Evolutionary conservation across 345 rosid genomes (phyloP), one percentile per base, ranked within the genome.

Genomic region (Acer campestre): DNA sequence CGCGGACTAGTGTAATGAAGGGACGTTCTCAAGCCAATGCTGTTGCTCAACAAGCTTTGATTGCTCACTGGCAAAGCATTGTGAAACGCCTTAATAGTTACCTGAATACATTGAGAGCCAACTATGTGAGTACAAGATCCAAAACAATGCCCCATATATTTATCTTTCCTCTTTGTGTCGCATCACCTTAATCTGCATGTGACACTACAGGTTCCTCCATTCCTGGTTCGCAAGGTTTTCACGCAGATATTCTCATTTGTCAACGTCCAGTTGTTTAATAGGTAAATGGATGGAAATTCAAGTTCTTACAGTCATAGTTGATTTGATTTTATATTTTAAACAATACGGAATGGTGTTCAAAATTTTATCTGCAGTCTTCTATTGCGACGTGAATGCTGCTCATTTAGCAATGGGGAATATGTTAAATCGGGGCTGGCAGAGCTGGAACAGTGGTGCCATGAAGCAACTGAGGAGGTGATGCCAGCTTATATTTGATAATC

Each of bases 61-160:
- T 89, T 80, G 95, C 95, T 75, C 98, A 96, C 70, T 96, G 99
- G 99, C 97, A 91, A 84, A 90, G 90, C 84, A 96, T 96, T 65
- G 99, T 91, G 83, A 84, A 90, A 79, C 86, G 92, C 83, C 82
- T 92, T 69, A 85, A 91, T 77, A 84, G 78, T 77, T 90, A 90
- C 85, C 80, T 94, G 92, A 87, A 84, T 86, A 94, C 83, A 17
- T 85, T 94, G 98, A 91, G 90, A 80, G 94, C 93, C 67, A 94
- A 91, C 75, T 85, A 89, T 77, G 99, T 94, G 86, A 87, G 99
- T 82, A 46, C 40, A 74, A 70, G 44, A 23, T 58, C 48, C 20
- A 44, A 66, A 61, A 67, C 51, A 56, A 51, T 65, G 35, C 61
- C 20, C 38, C 13, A 31, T 74, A 78, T 20, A 61, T 68, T 48